A percentile compares a stretch with the other conserved stretches of the same genome.
phyloP scores from a whole-genome alignment of 208 protist species.

The Acanthamoeba royreba region DNA sequence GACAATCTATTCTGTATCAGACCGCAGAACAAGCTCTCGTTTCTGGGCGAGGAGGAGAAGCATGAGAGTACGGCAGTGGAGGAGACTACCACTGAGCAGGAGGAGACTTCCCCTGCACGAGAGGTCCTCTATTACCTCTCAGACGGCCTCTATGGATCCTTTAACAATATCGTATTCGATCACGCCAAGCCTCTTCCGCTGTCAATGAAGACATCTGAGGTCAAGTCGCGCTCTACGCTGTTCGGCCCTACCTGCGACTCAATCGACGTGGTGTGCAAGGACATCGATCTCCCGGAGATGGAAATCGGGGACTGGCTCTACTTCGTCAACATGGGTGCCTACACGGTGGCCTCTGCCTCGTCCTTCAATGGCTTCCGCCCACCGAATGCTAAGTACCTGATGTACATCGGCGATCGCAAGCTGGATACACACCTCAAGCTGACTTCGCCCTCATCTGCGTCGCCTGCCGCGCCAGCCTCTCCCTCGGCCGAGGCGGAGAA shows the following conservation, averaged over 20 bases:
- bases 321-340: conserved; percentile 87
- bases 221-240: conserved; percentile 54
- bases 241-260: conserved; percentile 87
- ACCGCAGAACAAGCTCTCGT: not conserved
- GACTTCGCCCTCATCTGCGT: not conserved
- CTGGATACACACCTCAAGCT: not conserved
- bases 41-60: not conserved
- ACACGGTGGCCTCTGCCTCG: conserved; percentile 76
- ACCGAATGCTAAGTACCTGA: not conserved
- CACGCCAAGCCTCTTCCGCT: conserved; percentile 54
- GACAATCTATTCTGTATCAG: not conserved
- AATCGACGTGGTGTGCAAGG: conserved; percentile 77
- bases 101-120: conserved; percentile 44
- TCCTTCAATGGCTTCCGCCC: conserved; percentile 77
- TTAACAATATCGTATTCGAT: conserved; percentile 86
- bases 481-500: not conserved
- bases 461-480: not conserved
- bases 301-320: conserved; percentile 85
- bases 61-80: not conserved
- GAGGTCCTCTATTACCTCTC: conserved; percentile 81
- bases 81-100: conserved; percentile 35
- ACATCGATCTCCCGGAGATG: conserved; percentile 75
- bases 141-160: conserved; percentile 86
- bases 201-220: not conserved
- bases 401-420: not conserved